Evolutionary conservation across 495 filamentous ascomycete genomes (phyloP).

Genomic region (Penicillium alfredii): DNA sequence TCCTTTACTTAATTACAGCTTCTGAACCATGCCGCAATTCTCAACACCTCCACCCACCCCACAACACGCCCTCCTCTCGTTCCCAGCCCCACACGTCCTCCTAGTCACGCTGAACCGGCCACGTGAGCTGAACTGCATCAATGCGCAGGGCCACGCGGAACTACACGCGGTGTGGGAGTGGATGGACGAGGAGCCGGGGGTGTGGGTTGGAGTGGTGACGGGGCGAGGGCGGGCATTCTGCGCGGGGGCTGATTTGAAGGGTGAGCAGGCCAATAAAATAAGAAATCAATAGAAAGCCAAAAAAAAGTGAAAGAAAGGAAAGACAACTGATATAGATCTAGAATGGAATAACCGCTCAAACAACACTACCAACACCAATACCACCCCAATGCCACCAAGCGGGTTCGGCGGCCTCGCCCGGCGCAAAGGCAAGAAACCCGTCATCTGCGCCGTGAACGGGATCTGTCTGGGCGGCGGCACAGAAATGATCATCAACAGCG

Average conservation of each 20-base stretch:
- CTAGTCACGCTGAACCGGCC: conserved; percentile 46
- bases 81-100: conserved; percentile 44
- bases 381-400: conserved; percentile 13
- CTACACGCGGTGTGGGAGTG: conserved; percentile 49
- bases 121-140: conserved; percentile 45
- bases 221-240: conserved; percentile 53
- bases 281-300: no score
- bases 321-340: conserved; percentile 12
- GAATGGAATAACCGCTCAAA: conserved; percentile 34
- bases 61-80: conserved; percentile 34
- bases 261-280: no score
- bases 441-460: conserved; percentile 71
- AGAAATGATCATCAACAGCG: conserved; percentile 69
- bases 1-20: no score
- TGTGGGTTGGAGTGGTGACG: conserved; percentile 52
- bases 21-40: conserved; percentile 23
- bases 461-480: conserved; percentile 67
- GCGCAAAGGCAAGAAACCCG: conserved; percentile 49
- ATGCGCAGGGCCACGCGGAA: conserved; percentile 45
- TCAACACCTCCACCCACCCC: conserved; percentile 33
- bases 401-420: conserved; percentile 43
- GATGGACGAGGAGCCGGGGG: conserved; percentile 49
- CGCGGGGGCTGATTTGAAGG: conserved; percentile 55
- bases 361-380: conserved; percentile 8
- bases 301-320: background rate